Conservation (phyloP, 2,329 filamentous ascomycete genomes). For the Meredithiella fracta region DNA sequence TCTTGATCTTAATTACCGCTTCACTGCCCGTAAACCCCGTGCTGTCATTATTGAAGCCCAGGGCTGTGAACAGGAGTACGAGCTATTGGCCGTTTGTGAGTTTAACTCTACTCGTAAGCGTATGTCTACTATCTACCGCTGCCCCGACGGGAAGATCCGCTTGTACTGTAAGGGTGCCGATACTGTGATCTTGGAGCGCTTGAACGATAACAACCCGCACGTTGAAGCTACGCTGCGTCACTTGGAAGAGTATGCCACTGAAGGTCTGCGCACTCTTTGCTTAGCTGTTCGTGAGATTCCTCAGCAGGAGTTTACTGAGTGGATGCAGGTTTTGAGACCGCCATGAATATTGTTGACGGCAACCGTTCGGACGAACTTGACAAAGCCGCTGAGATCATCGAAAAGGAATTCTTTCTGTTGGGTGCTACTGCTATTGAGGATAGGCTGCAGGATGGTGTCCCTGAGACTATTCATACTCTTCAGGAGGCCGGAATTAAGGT, state of each 20-base stretch:
- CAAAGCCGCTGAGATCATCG: conserved; percentile 91
- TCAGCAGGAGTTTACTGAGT: conserved; percentile 76
- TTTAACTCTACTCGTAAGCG: conserved; percentile 85
- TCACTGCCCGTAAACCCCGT: conserved; percentile 76
- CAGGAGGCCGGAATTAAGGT: conserved; percentile 97
- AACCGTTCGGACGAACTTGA: conserved; percentile 89
- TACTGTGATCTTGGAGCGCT: conserved; percentile 86
- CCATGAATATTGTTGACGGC: conserved; percentile 76
- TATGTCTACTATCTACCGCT: conserved; percentile 95
- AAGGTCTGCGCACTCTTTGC: conserved; percentile 87
- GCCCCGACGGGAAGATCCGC: conserved; percentile 85
- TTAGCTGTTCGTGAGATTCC: conserved; percentile 85
- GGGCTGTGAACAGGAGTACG: conserved; percentile 62
- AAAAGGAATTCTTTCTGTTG: conserved; percentile 77
- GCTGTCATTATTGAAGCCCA: conserved; percentile 69
- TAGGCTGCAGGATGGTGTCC: conserved; percentile 88
- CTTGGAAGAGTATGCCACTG: conserved; percentile 95
- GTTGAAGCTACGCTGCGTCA: conserved; percentile 84
- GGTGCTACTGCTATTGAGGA: conserved; percentile 97
- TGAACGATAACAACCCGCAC: conserved; percentile 67
- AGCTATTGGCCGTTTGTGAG: conserved; percentile 90
- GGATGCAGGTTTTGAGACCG: conserved; percentile 70
- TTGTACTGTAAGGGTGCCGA: conserved; percentile 95
- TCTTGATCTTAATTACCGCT: conserved; percentile 69
- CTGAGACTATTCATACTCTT: conserved; percentile 92